Evolutionary conservation across 2,329 filamentous ascomycete species (phyloP).

Genomic region (Colletotrichum sp.): DNA sequence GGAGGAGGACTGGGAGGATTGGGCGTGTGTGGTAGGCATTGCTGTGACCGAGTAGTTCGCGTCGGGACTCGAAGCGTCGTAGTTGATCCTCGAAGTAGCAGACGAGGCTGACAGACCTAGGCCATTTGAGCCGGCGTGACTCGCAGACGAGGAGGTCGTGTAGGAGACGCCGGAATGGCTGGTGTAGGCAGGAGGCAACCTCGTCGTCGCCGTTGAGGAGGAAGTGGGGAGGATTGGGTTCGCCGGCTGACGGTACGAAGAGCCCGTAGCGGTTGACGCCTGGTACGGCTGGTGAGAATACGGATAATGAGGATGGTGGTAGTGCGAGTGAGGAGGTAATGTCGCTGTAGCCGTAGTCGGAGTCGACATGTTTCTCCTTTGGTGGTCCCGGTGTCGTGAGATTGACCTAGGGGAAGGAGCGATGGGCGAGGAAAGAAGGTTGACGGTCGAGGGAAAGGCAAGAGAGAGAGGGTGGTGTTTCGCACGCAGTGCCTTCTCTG

Average conservation of each 20-base stretch:
- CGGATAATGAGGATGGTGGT: slow-evolving; percentile 70
- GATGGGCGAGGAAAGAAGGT: slow-evolving; percentile 15
- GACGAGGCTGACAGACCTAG: slow-evolving; percentile 35
- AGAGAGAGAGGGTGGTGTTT: slow-evolving; percentile 16
- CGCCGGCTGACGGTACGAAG: slow-evolving; percentile 35
- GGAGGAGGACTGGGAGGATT: slow-evolving; percentile 26
- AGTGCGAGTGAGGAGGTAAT: slow-evolving; percentile 54
- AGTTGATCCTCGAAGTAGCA: slow-evolving; percentile 31
- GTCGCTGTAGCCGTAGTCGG: slow-evolving; percentile 55
- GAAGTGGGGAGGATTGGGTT: slow-evolving; percentile 43
- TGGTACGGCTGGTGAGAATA: slow-evolving; percentile 56
- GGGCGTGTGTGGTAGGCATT: slow-evolving; percentile 37
- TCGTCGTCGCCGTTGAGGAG: slow-evolving; percentile 40
- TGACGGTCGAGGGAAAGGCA: slow-evolving; percentile 3
- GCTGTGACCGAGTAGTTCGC: slow-evolving; percentile 31
- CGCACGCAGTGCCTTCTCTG: slow-evolving; percentile 14
- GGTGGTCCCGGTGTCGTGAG: slow-evolving; percentile 11
- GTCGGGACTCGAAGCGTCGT: slow-evolving; percentile 34
- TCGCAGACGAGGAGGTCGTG: slow-evolving; percentile 21
- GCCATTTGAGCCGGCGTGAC: slow-evolving; percentile 39
- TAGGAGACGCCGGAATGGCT: slow-evolving; percentile 33
- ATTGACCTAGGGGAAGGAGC: slow-evolving; percentile 12
- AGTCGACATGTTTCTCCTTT: slow-evolving; percentile 70
- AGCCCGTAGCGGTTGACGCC: slow-evolving; percentile 43
- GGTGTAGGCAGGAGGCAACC: slow-evolving; percentile 34